Percentiles rank a stretch among this genome's conserved stretches.
Conservation (phyloP, 805 yeast genomes). For the Isabelozyma rhagii region DNA sequence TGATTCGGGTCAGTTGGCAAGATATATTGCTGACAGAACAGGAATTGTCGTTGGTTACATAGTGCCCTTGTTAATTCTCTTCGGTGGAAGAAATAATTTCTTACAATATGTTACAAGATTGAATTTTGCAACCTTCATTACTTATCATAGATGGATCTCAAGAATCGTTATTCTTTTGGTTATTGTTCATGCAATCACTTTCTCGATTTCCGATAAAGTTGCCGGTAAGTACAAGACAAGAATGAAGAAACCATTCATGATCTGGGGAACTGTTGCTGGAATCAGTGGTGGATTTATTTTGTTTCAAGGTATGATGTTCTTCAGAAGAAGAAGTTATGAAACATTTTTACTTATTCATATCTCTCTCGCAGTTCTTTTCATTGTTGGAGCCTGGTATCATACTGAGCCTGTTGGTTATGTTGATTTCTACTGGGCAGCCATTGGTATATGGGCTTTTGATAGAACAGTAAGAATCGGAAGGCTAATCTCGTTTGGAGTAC, state of each 20-base stretch:
- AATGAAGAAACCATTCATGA: slow-evolving; percentile 15
- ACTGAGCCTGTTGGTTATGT: slow-evolving; percentile 20
- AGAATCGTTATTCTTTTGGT: slow-evolving; percentile 43
- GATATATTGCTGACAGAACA: slow-evolving; percentile 44
- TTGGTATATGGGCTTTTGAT: slow-evolving; percentile 37
- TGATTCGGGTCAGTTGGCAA: slow-evolving; percentile 6
- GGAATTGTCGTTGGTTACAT: slow-evolving; percentile 50
- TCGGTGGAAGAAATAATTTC: slow-evolving; percentile 73
- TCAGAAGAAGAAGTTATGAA: slow-evolving; percentile 60
- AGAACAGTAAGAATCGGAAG: slow-evolving; percentile 28
- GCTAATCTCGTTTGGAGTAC: slow-evolving; percentile 29
- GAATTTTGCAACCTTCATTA: slow-evolving; percentile 48
- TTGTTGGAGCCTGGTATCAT: slow-evolving; percentile 59
- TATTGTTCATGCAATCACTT: slow-evolving; percentile 33
- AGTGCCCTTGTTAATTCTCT: slow-evolving; percentile 56
- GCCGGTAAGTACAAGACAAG: slow-evolving; percentile 6
- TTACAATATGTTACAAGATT: slow-evolving; percentile 57
- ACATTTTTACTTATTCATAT: slow-evolving; percentile 31
- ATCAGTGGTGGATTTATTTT: slow-evolving; percentile 38
- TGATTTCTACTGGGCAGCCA: slow-evolving; percentile 24
- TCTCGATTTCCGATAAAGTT: slow-evolving; percentile 2
- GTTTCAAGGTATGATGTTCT: slow-evolving; percentile 46
- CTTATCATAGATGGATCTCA: slow-evolving; percentile 57
- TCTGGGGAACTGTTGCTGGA: slow-evolving; percentile 27
- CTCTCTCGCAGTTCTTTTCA: slow-evolving; percentile 37